These are phyloP conservation scores for Termitomyces titanicus DNA, from an alignment of 768 basidiomycete genomes.

Conservation along the genomic window DNA sequence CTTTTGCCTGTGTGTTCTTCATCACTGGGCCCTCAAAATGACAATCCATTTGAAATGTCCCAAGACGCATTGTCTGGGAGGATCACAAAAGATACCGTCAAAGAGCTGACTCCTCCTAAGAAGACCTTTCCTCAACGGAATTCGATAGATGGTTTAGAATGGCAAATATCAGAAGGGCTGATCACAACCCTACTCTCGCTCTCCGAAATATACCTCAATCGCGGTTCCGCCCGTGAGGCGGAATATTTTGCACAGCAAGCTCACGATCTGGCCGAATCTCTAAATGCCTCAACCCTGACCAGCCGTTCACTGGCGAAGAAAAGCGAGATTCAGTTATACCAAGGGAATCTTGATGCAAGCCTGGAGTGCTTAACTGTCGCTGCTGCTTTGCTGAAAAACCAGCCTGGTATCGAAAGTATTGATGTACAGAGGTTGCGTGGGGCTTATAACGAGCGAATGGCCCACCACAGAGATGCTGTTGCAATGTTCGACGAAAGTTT, in stretches of 20 bases:
- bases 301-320: conserved; percentile 64
- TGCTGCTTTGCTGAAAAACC: conserved; percentile 39
- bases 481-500: conserved; percentile 54
- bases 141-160: conserved; percentile 58
- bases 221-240: conserved; percentile 83
- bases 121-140: conserved; percentile 27
- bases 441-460: conserved; percentile 42
- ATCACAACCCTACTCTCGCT: conserved; percentile 64
- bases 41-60: conserved; percentile 60
- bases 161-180: conserved; percentile 74
- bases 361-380: conserved; percentile 50
- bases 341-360: conserved; percentile 58
- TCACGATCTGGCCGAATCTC: conserved; percentile 61
- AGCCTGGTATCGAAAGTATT: conserved; percentile 54
- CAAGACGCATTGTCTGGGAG: conserved; percentile 38
- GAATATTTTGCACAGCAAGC: conserved; percentile 83
- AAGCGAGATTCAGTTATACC: conserved; percentile 67
- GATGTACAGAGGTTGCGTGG: conserved; percentile 55
- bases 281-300: conserved; percentile 62
- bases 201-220: conserved; percentile 55
- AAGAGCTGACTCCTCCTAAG: conserved; percentile 17
- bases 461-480: conserved; percentile 42
- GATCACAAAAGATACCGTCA: conserved; percentile 7
- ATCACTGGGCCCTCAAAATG: conserved; percentile 25
- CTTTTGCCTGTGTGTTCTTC: conserved; percentile 37